Evolutionary conservation across 176 grass and related monocot species (phyloP), one percentile per base, ranked within the genome.

Genomic region (Oryza nivara): DNA sequence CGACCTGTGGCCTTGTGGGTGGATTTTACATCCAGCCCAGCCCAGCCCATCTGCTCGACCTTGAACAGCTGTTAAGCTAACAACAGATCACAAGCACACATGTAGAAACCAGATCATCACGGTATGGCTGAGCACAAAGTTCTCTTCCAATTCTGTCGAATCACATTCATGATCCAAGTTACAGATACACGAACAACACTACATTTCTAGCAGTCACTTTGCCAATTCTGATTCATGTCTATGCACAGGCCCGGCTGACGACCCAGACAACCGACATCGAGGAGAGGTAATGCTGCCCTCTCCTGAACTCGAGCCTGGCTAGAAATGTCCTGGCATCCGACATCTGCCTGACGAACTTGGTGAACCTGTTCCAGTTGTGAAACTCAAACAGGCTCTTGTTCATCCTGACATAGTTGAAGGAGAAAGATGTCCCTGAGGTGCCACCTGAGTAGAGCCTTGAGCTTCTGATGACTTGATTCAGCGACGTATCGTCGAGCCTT

Each of bases 341-440:
- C 93, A 95, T 95, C 75, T 89, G 88, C 85, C 88, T 90, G 65
- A 95, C 93, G 66, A 95, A 92, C 80, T 84, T 95, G 2, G 88
- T 83, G 44, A 95, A 92, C 7, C 93, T 78, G 28, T 28, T 92
- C 93, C 93, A 95, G 12, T 90, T 95, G 51, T 90, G 85, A 9
- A 79, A 80, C 65, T 95, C 90, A 70, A 92, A 95, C 64, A 95
- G 67, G 72, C 77, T 90, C 26, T 80, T 95, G 85, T 88, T 90
- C 93, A 95, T 95, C 84, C 93, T 90, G 26, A 95, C 90, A 56
- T 95, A 95, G 79, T 95, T 95, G 74, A 95, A 95, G 47, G 90
- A 95, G 61, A 95, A 88, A 32, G 93, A 88, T 20, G 90, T 38
- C 58, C 81, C 88, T 16, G 86, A 88, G 64, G 65, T 82, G 52